These are phyloP conservation scores for Orobanche coerulescens DNA, from an alignment of 257 asterid species.

Conservation along the genomic window DNA sequence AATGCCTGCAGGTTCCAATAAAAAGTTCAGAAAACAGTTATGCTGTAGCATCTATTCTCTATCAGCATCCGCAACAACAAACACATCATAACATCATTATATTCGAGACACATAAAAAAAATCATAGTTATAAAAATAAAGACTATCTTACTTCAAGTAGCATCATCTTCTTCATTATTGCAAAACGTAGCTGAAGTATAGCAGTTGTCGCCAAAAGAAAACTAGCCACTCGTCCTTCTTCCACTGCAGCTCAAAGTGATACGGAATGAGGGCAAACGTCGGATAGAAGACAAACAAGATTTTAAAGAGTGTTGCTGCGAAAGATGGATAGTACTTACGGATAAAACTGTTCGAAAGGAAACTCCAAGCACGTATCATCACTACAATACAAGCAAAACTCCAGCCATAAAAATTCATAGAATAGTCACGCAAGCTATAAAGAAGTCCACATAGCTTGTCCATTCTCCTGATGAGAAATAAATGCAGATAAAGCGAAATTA, in stretches of 20 bases:
- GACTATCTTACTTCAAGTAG: conserved; percentile 51
- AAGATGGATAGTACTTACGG: conserved; percentile 45
- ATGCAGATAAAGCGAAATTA: conserved; percentile 55
- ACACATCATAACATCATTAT: not conserved
- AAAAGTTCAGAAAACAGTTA: conserved; percentile 17
- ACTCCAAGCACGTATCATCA: conserved; percentile 81
- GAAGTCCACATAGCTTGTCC: conserved; percentile 41
- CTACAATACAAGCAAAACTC: conserved; percentile 42
- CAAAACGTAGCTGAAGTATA: conserved; percentile 58
- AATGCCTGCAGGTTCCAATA: conserved; percentile 54
- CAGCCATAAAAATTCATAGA: conserved; percentile 34
- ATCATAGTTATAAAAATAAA: not conserved
- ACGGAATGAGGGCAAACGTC: conserved; percentile 22
- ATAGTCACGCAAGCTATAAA: conserved; percentile 32
- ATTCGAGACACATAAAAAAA: conserved; percentile 7
- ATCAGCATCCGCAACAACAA: conserved; percentile 4
- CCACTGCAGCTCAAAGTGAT: conserved; percentile 51
- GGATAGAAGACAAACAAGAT: conserved; percentile 10
- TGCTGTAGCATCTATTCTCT: not conserved
- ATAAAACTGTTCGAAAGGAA: conserved; percentile 91
- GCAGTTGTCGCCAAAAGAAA: conserved; percentile 92
- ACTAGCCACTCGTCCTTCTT: conserved; percentile 90
- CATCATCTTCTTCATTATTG: conserved; percentile 49
- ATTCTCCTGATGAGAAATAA: conserved; percentile 46
- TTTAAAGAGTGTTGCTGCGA: not conserved